Percentiles rank a stretch among this genome's conserved stretches.
Conservation (phyloP, 352 stramenopile genomes). For the Globisporangium paroecandrum region DNA sequence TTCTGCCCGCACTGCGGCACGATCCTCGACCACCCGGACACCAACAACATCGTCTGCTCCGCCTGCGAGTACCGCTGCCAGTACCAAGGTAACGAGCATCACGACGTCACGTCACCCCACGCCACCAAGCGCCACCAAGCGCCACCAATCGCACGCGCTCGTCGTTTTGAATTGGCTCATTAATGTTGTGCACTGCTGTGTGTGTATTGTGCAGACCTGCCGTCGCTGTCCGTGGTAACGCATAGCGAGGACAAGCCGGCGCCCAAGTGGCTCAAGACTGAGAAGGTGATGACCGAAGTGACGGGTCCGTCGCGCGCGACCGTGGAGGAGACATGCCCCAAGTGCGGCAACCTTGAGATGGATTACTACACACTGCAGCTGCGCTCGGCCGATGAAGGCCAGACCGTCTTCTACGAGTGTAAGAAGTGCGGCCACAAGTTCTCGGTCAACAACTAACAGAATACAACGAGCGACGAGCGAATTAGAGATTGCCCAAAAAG, state of each 20-base stretch:
- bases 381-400: constrained; percentile 97
- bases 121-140: not conserved
- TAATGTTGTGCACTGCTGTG: constrained; percentile 7
- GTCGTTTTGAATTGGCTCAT: not conserved
- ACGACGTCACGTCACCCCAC: not conserved
- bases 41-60: constrained; percentile 85
- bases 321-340: constrained; percentile 98
- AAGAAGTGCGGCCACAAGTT: constrained; percentile 93
- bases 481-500: not conserved
- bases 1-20: constrained; percentile 88
- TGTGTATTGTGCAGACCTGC: constrained; percentile 52
- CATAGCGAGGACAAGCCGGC: constrained; percentile 69
- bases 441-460: constrained; percentile 85
- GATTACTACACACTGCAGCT: constrained; percentile 99
- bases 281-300: constrained; percentile 78
- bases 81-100: constrained; percentile 59
- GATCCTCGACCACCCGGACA: constrained; percentile 86
- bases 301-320: constrained; percentile 88
- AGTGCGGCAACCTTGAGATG: constrained; percentile 96
- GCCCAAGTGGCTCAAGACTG: constrained; percentile 77
- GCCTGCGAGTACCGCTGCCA: constrained; percentile 81
- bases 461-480: not conserved
- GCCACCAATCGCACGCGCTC: not conserved
- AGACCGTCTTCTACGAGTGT: constrained; percentile 99
- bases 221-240: constrained; percentile 73